A percentile compares a stretch with the other conserved stretches of the same genome.
Evolutionary conservation across 306 rosid genomes (phyloP).

Genomic region (Quercus gilva): DNA sequence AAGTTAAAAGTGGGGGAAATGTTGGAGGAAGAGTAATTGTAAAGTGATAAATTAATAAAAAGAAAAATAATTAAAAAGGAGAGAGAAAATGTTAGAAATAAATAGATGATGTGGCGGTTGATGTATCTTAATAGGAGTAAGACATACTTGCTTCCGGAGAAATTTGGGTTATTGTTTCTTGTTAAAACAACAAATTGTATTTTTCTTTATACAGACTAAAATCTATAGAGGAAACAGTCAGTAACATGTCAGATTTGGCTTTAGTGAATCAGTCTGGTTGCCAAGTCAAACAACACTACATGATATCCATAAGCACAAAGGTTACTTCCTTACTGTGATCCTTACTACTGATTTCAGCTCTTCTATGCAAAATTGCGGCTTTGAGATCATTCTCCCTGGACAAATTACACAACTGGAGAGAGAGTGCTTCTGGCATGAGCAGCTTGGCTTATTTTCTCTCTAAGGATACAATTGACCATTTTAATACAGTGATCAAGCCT

Average conservation of each 20-base stretch:
- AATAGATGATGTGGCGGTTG: accelerated
- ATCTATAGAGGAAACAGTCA: neutral
- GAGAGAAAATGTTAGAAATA: no score
- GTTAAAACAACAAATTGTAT: neutral
- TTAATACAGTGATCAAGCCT: constrained; percentile 78
- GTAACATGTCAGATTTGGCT: neutral
- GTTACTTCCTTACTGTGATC: constrained; percentile 15
- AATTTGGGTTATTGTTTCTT: neutral
- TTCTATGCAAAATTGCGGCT: constrained; percentile 88
- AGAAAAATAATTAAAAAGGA: no score
- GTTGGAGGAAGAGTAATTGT: no score
- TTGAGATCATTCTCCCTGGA: constrained; percentile 85
- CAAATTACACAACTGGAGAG: constrained; percentile 27
- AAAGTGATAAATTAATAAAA: no score
- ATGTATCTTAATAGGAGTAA: neutral
- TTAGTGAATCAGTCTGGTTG: neutral
- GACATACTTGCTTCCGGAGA: neutral
- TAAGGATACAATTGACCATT: constrained; percentile 82
- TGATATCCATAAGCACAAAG: constrained; percentile 14
- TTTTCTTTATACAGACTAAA: neutral
- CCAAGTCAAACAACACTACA: constrained; percentile 4
- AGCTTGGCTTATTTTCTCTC: constrained; percentile 95
- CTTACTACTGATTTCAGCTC: constrained; percentile 59
- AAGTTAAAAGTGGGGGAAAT: no score
- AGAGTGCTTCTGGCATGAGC: constrained; percentile 87